phyloP scores from a whole-genome alignment of 2,329 filamentous ascomycete genomes.

The Fusarium udum region DNA sequence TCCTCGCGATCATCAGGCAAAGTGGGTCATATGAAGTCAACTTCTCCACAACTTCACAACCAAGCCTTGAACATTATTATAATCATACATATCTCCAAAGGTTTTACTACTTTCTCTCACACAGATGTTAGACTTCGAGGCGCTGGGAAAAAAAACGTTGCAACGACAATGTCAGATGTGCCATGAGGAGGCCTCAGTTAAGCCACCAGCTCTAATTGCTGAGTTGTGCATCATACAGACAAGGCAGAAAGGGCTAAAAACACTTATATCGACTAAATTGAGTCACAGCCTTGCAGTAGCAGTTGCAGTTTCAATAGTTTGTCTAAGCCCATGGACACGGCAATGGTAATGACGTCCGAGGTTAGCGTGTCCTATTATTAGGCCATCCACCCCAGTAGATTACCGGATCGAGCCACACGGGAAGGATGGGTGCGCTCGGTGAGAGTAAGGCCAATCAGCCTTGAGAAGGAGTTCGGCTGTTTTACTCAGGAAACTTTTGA shows the following conservation, averaged over 20 bases:
- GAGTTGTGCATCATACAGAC: constrained; percentile 11
- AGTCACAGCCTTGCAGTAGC: constrained; percentile 38
- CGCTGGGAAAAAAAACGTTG: background rate
- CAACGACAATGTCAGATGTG: background rate
- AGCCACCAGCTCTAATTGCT: background rate
- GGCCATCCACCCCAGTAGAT: constrained; percentile 15
- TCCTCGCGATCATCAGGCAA: constrained; percentile 15
- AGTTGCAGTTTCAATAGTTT: constrained; percentile 17
- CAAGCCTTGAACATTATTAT: background rate
- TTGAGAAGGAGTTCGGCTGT: constrained; percentile 18
- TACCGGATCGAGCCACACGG: constrained; percentile 28
- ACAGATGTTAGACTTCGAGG: background rate
- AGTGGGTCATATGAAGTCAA: constrained; percentile 17
- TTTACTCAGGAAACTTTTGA: constrained; percentile 13
- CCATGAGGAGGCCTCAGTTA: constrained; percentile 37
- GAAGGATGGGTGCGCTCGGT: constrained; percentile 8
- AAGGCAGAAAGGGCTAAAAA: constrained; percentile 35
- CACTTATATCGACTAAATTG: constrained; percentile 1
- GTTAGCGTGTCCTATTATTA: constrained; percentile 35
- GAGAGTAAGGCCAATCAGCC: constrained; percentile 22
- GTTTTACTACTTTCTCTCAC: background rate
- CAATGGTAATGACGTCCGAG: constrained; percentile 8
- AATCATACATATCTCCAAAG: background rate
- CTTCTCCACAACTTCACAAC: constrained; percentile 2
- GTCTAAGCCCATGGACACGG: constrained; percentile 9